Evolutionary conservation across 1,284 basidiomycete species (phyloP), one percentile per base, ranked within the genome.

Genomic region (Rhodotorula sp.): DNA sequence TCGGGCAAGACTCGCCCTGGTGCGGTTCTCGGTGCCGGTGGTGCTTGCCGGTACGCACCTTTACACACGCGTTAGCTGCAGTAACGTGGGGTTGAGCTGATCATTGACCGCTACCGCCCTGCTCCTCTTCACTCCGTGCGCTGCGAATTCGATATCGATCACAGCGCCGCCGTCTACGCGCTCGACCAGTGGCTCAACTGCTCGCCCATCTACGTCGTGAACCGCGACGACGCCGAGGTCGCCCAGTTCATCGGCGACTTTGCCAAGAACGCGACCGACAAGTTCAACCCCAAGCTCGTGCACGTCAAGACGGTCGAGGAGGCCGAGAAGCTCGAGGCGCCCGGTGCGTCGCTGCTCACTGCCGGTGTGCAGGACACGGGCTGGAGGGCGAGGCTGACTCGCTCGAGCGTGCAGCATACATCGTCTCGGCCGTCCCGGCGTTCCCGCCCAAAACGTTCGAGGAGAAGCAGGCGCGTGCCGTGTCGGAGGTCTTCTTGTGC

Each of bases 171-270:
- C 27, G 67, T 73, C 17, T 74, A 74, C 59, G 70, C 72, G 48
- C 46, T 78, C 25, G 61, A 67, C 41, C 69, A 72, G 23, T 74
- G 73, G 65, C 56, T 77, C n/a, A 67, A 69, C 64, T 77, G 77
- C 63, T 67, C 68, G 4, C 77, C 77, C 4, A 75, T 78, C 60
- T 78, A 78, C 69, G 71, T 78, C 42, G 75, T 72, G 49, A 78
- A 78, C 59, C 72, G 77, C 25, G 75, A 77, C 66, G 68, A 62
- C 27, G 64, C 61, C 44, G 77, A 78, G 27, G 75, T 76, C 34
- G 70, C 74, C 19, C 59, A 58, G 23, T 74, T 78, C 66, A 71
- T 74, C 56, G 50, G 57, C 48, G 74, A 67, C 45, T 77, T 71
- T 64, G 60, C 69, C 57, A 57, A 68, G 25, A 56, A 46, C 12